These are phyloP conservation scores for Eutrema yunnanense DNA, from an alignment of 345 rosid species.

Conservation along the genomic window DNA sequence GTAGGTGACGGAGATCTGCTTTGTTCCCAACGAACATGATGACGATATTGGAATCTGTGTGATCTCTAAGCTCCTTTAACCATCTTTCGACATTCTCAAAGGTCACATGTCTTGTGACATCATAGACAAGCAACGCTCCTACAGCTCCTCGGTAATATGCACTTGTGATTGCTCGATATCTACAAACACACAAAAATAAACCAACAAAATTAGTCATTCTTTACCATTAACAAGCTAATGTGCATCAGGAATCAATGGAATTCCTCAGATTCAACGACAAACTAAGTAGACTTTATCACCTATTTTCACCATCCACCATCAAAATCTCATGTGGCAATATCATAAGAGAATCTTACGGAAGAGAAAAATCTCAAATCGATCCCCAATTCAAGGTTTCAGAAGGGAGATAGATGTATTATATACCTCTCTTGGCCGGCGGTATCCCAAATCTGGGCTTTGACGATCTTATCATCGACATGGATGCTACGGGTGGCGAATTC, in stretches of 20 bases:
- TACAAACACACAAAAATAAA: conserved; percentile 14
- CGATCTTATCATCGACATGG: conserved; percentile 59
- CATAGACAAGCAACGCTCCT: conserved; percentile 76
- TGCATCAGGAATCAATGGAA: too few species aligned
- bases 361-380: neutral
- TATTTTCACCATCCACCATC: too few species aligned
- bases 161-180: conserved; percentile 79
- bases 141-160: conserved; percentile 88
- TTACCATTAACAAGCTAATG: too few species aligned
- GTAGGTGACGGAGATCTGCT: conserved; percentile 74
- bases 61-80: conserved; percentile 82
- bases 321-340: too few species aligned
- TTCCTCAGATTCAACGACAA: neutral
- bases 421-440: conserved; percentile 82
- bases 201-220: neutral
- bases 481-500: conserved; percentile 74
- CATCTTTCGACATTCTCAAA: conserved; percentile 79
- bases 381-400: neutral
- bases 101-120: conserved; percentile 70
- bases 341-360: too few species aligned
- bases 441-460: conserved; percentile 86
- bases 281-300: too few species aligned
- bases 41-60: conserved; percentile 66
- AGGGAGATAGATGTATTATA: neutral
- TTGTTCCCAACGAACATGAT: conserved; percentile 88